Percentiles rank a stretch among this genome's conserved stretches.
phyloP scores from a whole-genome alignment of 805 yeast genomes.

The Middelhovenomyces tepae region DNA sequence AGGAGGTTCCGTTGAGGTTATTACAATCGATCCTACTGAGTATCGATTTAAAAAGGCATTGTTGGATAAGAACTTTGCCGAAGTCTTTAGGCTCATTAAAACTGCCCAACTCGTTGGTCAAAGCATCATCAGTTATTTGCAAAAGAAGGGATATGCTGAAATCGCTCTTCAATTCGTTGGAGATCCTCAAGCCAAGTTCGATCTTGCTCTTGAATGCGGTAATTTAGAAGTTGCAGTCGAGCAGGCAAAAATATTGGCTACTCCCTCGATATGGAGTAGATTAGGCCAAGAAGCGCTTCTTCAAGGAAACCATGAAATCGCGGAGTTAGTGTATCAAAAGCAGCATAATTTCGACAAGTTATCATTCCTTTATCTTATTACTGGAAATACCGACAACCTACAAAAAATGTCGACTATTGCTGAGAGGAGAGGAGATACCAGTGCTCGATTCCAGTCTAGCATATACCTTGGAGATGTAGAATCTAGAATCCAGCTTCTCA shows the following conservation, averaged over 20 bases:
- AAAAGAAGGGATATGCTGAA: slow-evolving; percentile 94
- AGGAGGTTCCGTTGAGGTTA: slow-evolving; percentile 69
- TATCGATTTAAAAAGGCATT: slow-evolving; percentile 91
- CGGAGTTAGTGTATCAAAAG: slow-evolving; percentile 83
- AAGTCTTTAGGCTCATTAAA: slow-evolving; percentile 81
- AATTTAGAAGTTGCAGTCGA: slow-evolving; percentile 77
- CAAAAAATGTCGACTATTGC: slow-evolving; percentile 84
- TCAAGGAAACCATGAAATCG: slow-evolving; percentile 82
- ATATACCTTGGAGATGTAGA: slow-evolving; percentile 67
- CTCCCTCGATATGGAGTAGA: slow-evolving; percentile 64
- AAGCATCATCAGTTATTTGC: slow-evolving; percentile 89
- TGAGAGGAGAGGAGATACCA: slow-evolving; percentile 72
- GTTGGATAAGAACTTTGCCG: slow-evolving; percentile 81
- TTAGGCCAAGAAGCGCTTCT: slow-evolving; percentile 77
- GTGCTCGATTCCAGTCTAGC: slow-evolving; percentile 75
- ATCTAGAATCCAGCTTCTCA: slow-evolving; percentile 63
- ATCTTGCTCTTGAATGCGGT: slow-evolving; percentile 89
- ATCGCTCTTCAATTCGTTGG: slow-evolving; percentile 94
- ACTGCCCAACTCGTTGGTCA: slow-evolving; percentile 93
- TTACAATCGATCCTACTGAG: slow-evolving; percentile 90
- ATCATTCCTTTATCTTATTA: slow-evolving; percentile 75
- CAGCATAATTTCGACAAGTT: slow-evolving; percentile 79
- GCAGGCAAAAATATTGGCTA: slow-evolving; percentile 75
- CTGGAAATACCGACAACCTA: slow-evolving; percentile 72
- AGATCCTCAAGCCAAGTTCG: slow-evolving; percentile 94